A percentile compares a stretch with the other conserved stretches of the same genome.
phyloP scores from a whole-genome alignment of 2,329 filamentous ascomycete genomes.

The Xylaria hypoxylon region DNA sequence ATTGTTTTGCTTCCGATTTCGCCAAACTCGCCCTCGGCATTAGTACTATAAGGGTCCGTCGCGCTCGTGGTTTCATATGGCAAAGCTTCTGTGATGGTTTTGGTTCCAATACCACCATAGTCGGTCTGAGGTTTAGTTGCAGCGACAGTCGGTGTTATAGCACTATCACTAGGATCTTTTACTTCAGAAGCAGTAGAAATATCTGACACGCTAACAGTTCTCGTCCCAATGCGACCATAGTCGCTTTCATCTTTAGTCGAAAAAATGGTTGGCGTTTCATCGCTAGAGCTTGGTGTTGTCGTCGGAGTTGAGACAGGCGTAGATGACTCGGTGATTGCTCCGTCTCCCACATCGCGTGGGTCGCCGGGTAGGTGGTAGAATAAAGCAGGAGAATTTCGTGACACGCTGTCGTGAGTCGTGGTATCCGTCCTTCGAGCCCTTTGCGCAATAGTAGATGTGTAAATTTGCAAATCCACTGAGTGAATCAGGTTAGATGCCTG shows the following conservation, averaged over 20 bases:
- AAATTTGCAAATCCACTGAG: too few species aligned
- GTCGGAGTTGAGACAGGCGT: not conserved
- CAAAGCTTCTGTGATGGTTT: conserved; percentile 5
- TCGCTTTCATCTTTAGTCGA: not conserved
- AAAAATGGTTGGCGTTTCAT: not conserved
- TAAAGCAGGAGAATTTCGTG: too few species aligned
- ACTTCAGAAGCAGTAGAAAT: not conserved
- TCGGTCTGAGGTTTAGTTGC: not conserved
- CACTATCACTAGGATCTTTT: not conserved
- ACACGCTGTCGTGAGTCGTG: not conserved
- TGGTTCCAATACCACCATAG: conserved; percentile 3
- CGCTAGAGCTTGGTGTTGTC: not conserved
- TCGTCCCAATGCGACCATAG: not conserved
- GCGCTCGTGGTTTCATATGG: not conserved
- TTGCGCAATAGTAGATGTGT: not conserved
- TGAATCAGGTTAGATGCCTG: not conserved
- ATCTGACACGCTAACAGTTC: conserved; percentile 4
- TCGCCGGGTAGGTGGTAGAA: too few species aligned
- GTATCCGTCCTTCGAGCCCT: not conserved
- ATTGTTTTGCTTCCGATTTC: not conserved
- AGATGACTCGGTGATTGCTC: not conserved
- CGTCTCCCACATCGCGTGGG: not conserved
- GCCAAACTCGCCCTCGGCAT: not conserved
- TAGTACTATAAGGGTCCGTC: not conserved
- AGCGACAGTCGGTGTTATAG: not conserved